A percentile compares a stretch with the other conserved stretches of the same genome.
Evolutionary conservation across 768 basidiomycete species (phyloP).

Genomic region (Phylloporus arenicola): DNA sequence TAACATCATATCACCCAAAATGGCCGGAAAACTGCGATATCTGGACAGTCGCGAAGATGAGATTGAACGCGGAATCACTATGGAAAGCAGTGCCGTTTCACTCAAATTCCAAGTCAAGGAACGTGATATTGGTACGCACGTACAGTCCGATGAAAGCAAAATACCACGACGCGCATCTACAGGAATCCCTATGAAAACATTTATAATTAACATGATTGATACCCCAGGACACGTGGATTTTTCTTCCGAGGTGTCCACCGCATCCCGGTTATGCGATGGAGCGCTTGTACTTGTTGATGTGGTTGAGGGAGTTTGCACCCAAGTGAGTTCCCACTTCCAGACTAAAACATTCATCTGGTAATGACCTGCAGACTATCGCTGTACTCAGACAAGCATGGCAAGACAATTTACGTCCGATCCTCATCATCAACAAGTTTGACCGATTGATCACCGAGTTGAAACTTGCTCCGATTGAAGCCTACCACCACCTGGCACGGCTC

Average conservation of each 20-base stretch:
- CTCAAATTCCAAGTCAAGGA: slow-evolving; percentile 81
- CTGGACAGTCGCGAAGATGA: slow-evolving; percentile 96
- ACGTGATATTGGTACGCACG: slow-evolving; percentile 54
- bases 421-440: slow-evolving; percentile 97
- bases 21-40: slow-evolving; percentile 96
- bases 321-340: slow-evolving; percentile 49
- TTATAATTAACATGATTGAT: slow-evolving; percentile 93
- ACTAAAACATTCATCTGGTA: neutral
- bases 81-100: slow-evolving; percentile 96
- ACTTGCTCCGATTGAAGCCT: slow-evolving; percentile 84
- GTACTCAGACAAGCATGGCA: slow-evolving; percentile 94
- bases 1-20: slow-evolving; percentile 89
- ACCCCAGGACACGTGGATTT: slow-evolving; percentile 99
- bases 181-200: slow-evolving; percentile 62
- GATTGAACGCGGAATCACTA: slow-evolving; percentile 95
- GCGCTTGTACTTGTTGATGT: slow-evolving; percentile 94
- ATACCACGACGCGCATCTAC: slow-evolving; percentile 32
- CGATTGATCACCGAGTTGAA: slow-evolving; percentile 91
- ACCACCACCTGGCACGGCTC: slow-evolving; percentile 87
- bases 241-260: slow-evolving; percentile 93
- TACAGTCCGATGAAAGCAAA: slow-evolving; percentile 1
- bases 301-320: slow-evolving; percentile 97
- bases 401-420: slow-evolving; percentile 81
- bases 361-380: slow-evolving; percentile 69
- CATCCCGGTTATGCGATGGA: slow-evolving; percentile 90